phyloP scores from a whole-genome alignment of 306 rosid genomes.

The Malus orientalis region DNA sequence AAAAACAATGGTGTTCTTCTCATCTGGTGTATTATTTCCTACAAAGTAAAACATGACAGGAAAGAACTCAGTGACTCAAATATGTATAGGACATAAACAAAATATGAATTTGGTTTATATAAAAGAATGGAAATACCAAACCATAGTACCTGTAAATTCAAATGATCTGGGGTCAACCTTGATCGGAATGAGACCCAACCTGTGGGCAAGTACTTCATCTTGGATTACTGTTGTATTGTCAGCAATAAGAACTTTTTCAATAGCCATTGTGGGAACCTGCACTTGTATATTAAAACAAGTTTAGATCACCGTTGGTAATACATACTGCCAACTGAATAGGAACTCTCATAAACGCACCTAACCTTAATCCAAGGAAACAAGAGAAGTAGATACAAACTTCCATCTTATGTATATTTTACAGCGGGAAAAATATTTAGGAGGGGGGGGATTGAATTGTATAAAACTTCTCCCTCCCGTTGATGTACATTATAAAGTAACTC shows the following conservation, averaged over 20 bases:
- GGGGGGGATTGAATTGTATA: not conserved
- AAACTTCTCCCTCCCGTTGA: not conserved
- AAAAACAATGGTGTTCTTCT: conserved; percentile 80
- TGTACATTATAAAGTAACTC: too few species aligned
- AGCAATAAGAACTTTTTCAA: conserved; percentile 81
- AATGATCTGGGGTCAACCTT: conserved; percentile 81
- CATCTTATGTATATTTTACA: not conserved
- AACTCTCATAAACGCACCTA: not conserved
- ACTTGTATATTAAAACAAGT: not conserved
- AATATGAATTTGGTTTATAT: not conserved
- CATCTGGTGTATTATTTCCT: conserved; percentile 59
- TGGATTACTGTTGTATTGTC: conserved; percentile 79
- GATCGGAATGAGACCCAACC: conserved; percentile 91
- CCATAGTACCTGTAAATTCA: conserved; percentile 65
- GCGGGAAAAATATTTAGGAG: not conserved
- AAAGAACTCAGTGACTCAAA: not conserved
- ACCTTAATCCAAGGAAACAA: not conserved
- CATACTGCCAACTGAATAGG: not conserved
- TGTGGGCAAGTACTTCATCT: conserved; percentile 94
- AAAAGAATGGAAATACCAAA: not conserved
- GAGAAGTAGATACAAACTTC: not conserved
- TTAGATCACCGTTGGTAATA: not conserved
- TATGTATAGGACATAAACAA: not conserved
- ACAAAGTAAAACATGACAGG: not conserved
- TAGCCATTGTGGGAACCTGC: conserved; percentile 97